Base-by-base conservation (phyloP, 768 basidiomycete species). In the Atractiella rhizophila region DNA sequence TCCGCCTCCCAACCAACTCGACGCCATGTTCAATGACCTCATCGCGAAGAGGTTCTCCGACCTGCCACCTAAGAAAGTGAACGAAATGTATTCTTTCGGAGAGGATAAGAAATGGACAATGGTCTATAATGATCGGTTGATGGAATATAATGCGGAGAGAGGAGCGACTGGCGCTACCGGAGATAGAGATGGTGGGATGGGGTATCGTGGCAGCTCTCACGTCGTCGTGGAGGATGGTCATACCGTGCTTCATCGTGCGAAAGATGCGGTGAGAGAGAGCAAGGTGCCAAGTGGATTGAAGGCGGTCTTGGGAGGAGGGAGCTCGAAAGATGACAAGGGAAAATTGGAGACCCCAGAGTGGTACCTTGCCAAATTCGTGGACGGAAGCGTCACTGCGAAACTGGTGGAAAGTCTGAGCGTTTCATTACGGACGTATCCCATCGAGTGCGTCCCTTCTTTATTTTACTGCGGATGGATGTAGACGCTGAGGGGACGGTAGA, bases 81-180 rank as follows among this genome's bases (percentile, higher is more conserved):
- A 40, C 13, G 69, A 70, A 20, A 59, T 74, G 21, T 68, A 69
- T 8, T 59, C 66, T 44, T 61, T 80, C 42, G 51, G 69, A 13
- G 66, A 78, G 19, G 76, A 81, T 24, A 79, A 81, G 57, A 94
- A 94, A 61, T 98, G 88, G 86, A 65, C 66, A 48, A 70, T 96
- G 55, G 76, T 98, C 5, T 68, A 75, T 55, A 78, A 71, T 43
- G 75, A 79, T 49, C 76, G 78, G 51, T 74, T 76, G 40, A 65
- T 75, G 39, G 68, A 76, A 31, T 82, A 76, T 74, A 70, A 68
- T 50, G 71, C 74, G 35, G 50, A 70, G 68, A 52, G 66, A 63
- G 46, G 66, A 71, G 50, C 68, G 37, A 8, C 37, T 26, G 5
- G 19, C 24, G 9, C 8, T 24, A 16, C 28, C 27, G 4, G 44